Conservation (phyloP, 352 stramenopile species). For the Phytophthora aleatoria region DNA sequence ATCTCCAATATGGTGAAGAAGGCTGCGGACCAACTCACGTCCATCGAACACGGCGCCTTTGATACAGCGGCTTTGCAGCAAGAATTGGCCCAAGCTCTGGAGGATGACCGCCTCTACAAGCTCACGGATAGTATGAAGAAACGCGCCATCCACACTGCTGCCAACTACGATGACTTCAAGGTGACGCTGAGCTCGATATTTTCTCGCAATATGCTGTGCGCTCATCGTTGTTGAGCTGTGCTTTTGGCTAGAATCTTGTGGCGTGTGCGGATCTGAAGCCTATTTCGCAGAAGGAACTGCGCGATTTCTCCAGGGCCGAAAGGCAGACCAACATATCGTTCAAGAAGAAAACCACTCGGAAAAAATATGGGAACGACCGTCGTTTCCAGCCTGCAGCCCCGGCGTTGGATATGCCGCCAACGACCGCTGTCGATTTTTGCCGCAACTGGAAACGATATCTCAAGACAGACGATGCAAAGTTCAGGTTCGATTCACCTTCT, state of each 20-base stretch:
- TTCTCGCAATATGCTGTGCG: not conserved
- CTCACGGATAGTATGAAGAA: conserved; percentile 89
- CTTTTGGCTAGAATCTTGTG: conserved; percentile 67
- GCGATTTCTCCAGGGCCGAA: conserved; percentile 52
- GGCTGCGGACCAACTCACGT: conserved; percentile 48
- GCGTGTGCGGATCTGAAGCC: conserved; percentile 85
- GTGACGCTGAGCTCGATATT: conserved; percentile 23
- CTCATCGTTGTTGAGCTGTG: not conserved
- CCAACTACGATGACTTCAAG: conserved; percentile 89
- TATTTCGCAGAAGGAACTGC: conserved; percentile 75
- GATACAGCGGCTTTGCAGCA: conserved; percentile 76
- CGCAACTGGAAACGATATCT: conserved; percentile 77
- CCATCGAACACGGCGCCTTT: conserved; percentile 77
- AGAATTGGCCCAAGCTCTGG: conserved; percentile 70
- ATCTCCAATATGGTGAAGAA: conserved; percentile 35
- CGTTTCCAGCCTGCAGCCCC: conserved; percentile 29
- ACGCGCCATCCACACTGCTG: conserved; percentile 82
- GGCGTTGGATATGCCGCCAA: conserved; percentile 38
- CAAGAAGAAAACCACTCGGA: conserved; percentile 40
- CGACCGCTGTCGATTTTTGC: conserved; percentile 61
- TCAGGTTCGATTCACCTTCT: conserved; percentile 26
- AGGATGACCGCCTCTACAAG: conserved; percentile 86
- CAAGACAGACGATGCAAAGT: conserved; percentile 58
- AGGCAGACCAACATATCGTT: conserved; percentile 74
- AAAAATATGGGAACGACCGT: conserved; percentile 33